Conservation (phyloP, 352 stramenopile species). For the Pythium diclinum region DNA sequence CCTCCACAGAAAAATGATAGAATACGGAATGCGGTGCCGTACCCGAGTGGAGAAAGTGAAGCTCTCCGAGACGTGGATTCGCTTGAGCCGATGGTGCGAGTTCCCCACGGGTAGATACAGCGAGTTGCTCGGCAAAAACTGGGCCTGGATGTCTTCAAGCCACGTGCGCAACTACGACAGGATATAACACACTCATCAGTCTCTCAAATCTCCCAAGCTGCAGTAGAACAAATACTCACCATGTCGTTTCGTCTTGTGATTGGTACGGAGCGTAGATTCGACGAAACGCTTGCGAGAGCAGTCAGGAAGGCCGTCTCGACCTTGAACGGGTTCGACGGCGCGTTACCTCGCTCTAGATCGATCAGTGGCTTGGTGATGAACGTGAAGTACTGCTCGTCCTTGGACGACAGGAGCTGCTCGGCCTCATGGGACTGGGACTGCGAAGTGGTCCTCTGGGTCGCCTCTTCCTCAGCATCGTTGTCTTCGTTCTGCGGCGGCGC, state of each 20-base stretch:
- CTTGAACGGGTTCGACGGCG: slow-evolving; percentile 54
- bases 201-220: no score
- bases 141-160: slow-evolving; percentile 57
- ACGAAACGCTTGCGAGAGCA: slow-evolving; percentile 70
- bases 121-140: slow-evolving; percentile 75
- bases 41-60: slow-evolving; percentile 82
- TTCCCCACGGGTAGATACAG: slow-evolving; percentile 80
- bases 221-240: slow-evolving; percentile 30
- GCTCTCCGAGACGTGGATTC: slow-evolving; percentile 72
- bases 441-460: not conserved
- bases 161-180: slow-evolving; percentile 53
- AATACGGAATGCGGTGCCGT: not conserved
- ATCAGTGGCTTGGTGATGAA: slow-evolving; percentile 38
- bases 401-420: slow-evolving; percentile 44
- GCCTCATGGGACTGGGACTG: slow-evolving; percentile 30
- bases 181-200: not conserved
- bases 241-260: slow-evolving; percentile 70
- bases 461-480: slow-evolving; percentile 5
- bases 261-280: slow-evolving; percentile 61
- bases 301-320: slow-evolving; percentile 63
- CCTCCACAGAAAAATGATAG: not conserved
- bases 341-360: slow-evolving; percentile 43
- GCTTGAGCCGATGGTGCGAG: slow-evolving; percentile 70
- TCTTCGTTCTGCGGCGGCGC: slow-evolving; percentile 17
- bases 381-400: slow-evolving; percentile 70